Percentiles rank a stretch among this genome's conserved stretches.
These are phyloP conservation scores for Papiliotrema fonsecae DNA, from an alignment of 1,284 basidiomycete species.

Conservation along the genomic window DNA sequence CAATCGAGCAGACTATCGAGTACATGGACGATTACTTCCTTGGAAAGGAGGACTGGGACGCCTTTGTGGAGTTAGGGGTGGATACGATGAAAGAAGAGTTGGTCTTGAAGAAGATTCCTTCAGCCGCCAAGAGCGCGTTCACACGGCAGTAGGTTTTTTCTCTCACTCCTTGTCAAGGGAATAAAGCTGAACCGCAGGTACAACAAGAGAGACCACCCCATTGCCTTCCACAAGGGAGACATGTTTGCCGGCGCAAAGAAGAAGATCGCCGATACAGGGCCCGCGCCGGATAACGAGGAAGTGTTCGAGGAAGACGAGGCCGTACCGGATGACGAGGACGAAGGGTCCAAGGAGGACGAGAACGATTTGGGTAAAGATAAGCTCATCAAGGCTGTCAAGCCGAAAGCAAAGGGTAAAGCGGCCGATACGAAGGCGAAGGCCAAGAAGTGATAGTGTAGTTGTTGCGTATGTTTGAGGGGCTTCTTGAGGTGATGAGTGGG, in stretches of 20 bases:
- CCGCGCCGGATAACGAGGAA: slow-evolving; percentile 82
- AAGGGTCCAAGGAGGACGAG: slow-evolving; percentile 41
- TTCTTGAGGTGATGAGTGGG: too few relatives aligned
- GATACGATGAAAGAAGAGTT: slow-evolving; percentile 68
- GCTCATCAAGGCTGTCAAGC: slow-evolving; percentile 54
- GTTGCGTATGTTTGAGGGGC: too few relatives aligned
- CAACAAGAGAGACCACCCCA: slow-evolving; percentile 78
- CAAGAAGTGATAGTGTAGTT: slow-evolving; percentile 22
- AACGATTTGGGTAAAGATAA: slow-evolving; percentile 53
- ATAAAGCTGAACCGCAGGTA: slow-evolving; percentile 55
- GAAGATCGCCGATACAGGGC: slow-evolving; percentile 57
- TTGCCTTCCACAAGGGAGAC: slow-evolving; percentile 80
- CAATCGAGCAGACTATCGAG: slow-evolving; percentile 73
- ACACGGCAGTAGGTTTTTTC: slow-evolving; percentile 66
- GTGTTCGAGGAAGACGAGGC: slow-evolving; percentile 56
- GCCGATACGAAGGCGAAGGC: slow-evolving; percentile 21
- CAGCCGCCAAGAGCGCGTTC: slow-evolving; percentile 75
- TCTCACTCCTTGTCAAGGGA: background rate
- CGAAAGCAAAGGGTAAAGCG: slow-evolving; percentile 27
- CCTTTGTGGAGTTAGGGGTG: slow-evolving; percentile 86
- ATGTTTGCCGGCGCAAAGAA: slow-evolving; percentile 72
- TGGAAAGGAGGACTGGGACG: slow-evolving; percentile 92
- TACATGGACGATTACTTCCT: slow-evolving; percentile 93
- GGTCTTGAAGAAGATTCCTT: slow-evolving; percentile 75
- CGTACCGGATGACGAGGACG: slow-evolving; percentile 49